A percentile compares a stretch with the other conserved stretches of the same genome.
Conservation (phyloP, 768 basidiomycete species). For the Mycena filopes region DNA sequence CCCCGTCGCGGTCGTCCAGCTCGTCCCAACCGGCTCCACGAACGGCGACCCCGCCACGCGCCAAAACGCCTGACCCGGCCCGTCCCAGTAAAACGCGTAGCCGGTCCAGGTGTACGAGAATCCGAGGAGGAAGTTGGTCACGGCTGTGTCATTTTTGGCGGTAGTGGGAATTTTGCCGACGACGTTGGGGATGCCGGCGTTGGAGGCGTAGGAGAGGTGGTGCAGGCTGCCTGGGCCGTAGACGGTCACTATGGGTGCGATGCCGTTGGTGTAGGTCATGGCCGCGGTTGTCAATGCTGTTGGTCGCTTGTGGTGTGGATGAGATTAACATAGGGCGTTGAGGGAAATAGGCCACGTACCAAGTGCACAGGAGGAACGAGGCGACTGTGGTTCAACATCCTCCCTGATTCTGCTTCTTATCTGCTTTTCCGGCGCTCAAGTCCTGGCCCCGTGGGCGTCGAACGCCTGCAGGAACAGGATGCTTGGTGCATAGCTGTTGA, state of each 20-base stretch:
- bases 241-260: constrained; percentile 20
- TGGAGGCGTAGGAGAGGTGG: constrained; percentile 22
- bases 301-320: too few relatives aligned
- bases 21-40: constrained; percentile 16
- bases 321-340: too few relatives aligned
- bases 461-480: too few relatives aligned
- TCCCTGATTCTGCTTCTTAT: too few relatives aligned
- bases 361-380: too few relatives aligned
- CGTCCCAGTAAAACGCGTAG: constrained; percentile 25
- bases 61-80: constrained; percentile 11
- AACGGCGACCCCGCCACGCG: neutral
- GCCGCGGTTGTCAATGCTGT: too few relatives aligned
- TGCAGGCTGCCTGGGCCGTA: constrained; percentile 16
- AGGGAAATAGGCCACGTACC: too few relatives aligned
- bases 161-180: constrained; percentile 4
- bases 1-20: constrained; percentile 19
- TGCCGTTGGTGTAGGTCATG: constrained; percentile 15
- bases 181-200: constrained; percentile 3
- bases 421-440: too few relatives aligned
- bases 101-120: constrained; percentile 17
- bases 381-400: too few relatives aligned
- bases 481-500: too few relatives aligned
- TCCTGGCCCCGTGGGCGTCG: too few relatives aligned
- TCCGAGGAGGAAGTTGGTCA: constrained; percentile 14
- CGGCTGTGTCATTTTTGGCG: neutral